Evolutionary conservation across 164 flowering plant genomes (phyloP), one percentile per base, ranked within the genome.

Genomic region (Echeveria elegans): DNA sequence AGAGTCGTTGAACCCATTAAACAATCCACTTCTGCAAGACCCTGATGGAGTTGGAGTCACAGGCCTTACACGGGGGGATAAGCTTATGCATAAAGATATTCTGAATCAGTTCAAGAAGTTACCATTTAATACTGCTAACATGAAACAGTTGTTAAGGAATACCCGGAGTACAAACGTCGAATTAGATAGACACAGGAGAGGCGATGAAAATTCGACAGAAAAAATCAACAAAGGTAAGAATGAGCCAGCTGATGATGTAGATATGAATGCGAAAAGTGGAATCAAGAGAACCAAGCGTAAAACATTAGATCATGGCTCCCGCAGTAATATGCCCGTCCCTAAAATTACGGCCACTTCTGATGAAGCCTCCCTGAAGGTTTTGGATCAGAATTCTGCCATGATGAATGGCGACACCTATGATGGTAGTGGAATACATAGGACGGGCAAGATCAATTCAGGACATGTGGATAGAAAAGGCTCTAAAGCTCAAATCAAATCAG

Each of bases 11-110:
- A 92, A 95, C 82, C 99, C 99, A 0, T 40, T 87, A 81, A 82
- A 80, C 65, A 86, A 95, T 72, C 94, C 94, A 0, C 67, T 91
- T 70, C 66, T 94, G 80, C 99, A 94, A 67, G 99, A 94, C 63
- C 99, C 99, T 0, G 97, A 95, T 76, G 84, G 78, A 30, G 61
- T 80, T 41, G 97, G 97, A 0, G 71, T 78, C 9, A 83, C 90
- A 1, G 79, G 82, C 4, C 69, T 89, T 10, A 88, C 96, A 0
- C 80, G 86, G 71, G 97, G 99, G 4, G 99, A 95, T 76, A 86
- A 68, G 72, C 45, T 81, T 15, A 70, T 86, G 73, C 82, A 78
- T 70, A 92, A 88, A 63, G 78, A 77, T 41, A 52, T 83, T 71
- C 59, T 82, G 73, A 77, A 69, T 64, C 86, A 86, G 67, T 73